Evolutionary conservation across 2,329 filamentous ascomycete species (phyloP).

Genomic region (Ceratocystis destructans): DNA sequence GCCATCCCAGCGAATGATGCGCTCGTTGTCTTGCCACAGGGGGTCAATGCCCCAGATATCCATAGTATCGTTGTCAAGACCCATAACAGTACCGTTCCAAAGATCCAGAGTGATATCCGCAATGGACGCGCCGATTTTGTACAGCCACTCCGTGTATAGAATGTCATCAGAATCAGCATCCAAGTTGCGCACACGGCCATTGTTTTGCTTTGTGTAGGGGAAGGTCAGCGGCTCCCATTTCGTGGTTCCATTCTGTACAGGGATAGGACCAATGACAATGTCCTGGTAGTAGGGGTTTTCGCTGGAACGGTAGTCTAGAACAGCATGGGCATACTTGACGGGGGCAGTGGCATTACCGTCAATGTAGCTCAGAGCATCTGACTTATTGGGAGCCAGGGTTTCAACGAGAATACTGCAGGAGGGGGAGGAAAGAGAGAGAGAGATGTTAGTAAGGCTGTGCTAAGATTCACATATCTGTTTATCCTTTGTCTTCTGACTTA

Average conservation of each 20-base stretch:
- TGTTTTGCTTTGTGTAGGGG: slow-evolving; percentile 31
- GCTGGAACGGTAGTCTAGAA: slow-evolving; percentile 34
- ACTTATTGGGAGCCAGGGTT: slow-evolving; percentile 36
- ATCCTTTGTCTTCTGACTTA: slow-evolving; percentile 24
- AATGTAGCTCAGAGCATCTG: slow-evolving; percentile 32
- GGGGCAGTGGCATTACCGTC: slow-evolving; percentile 27
- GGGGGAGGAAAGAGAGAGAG: not conserved
- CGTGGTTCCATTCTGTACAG: slow-evolving; percentile 28
- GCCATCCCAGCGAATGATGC: slow-evolving; percentile 30
- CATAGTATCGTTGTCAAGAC: slow-evolving; percentile 24
- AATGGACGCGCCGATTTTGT: slow-evolving; percentile 27
- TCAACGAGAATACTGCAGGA: slow-evolving; percentile 26
- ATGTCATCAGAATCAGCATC: slow-evolving; percentile 26
- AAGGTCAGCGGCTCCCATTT: slow-evolving; percentile 30
- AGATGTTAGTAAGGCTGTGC: not conserved
- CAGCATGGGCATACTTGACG: slow-evolving; percentile 32
- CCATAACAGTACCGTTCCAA: slow-evolving; percentile 27
- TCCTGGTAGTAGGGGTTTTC: slow-evolving; percentile 33
- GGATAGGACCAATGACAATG: slow-evolving; percentile 37
- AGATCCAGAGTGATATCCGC: slow-evolving; percentile 33
- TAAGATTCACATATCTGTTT: not conserved
- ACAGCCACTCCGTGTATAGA: slow-evolving; percentile 24
- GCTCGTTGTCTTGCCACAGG: slow-evolving; percentile 29
- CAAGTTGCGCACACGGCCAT: slow-evolving; percentile 27
- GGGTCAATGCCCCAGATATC: slow-evolving; percentile 27